Base-by-base conservation (phyloP, 2,329 filamentous ascomycete genomes). In the Colletotrichum liaoningense region DNA sequence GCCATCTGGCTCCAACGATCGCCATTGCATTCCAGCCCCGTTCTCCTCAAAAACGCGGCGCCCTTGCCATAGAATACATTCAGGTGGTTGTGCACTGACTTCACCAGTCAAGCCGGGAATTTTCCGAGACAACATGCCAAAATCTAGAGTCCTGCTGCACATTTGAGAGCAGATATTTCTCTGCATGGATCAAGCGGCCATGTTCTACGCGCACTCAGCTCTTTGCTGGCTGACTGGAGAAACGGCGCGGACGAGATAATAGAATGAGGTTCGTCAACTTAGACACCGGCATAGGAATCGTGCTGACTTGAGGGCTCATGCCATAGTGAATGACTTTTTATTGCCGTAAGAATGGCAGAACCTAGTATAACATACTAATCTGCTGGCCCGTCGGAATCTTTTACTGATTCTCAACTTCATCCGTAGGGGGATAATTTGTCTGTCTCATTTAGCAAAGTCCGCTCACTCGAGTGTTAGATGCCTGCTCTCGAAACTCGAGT, bases 101-200 rank as follows among this genome's bases (percentile, higher is more conserved):
- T 5, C 7, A 16, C 16, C 6, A 26, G 11, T n/a, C 11, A 1
- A 8, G 5, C 6, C 2, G 11, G 7, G 11, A 22, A 14, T 4
- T 52, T 22, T 14, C 22, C 49, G 19, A 19, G 35, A 24, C 24
- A 33, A 16, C 12, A 12, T 12, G 26, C 52, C 22, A 33, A 11
- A 38, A 22, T n/a, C 12, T 11, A 38, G 49, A 26, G 12, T 12
- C 22, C 46, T 49, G 16, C 56, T 35, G 46, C 35, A 22, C 42
- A 63, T 26, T n/a, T 69, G 58, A 69, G 54, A 69, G 52, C 30
- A 42, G 16, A n/a, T n/a, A 9, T 9, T n/a, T 16, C 16, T 42
- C 14, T 22, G 22, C 49, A 38, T n/a, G 22, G 7, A 55, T 26
- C 49, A 55, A 30, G 30, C 14, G 14, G 12, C 62, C 28, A 35